phyloP scores from a whole-genome alignment of 73 alveolate genomes.

The Symbiodinium natans region DNA sequence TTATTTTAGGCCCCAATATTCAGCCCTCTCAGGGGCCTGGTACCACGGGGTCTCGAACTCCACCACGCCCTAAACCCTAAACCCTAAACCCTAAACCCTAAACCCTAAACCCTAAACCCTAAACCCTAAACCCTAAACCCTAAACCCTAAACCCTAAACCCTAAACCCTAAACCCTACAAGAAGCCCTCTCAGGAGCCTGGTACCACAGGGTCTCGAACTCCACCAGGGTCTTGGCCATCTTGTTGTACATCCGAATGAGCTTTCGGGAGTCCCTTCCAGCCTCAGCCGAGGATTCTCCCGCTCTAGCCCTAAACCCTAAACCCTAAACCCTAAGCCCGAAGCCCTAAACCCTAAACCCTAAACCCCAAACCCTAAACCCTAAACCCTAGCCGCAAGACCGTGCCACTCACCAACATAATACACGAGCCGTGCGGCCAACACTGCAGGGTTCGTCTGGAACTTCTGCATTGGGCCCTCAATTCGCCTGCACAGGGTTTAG shows the following conservation, averaged over 20 bases:
- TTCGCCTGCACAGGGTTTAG: conserved; percentile 94
- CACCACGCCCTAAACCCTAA: no score
- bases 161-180: no score
- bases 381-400: no score
- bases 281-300: no score
- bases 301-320: no score
- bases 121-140: conserved; percentile 3
- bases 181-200: conserved; percentile 21
- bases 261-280: conserved; percentile 82
- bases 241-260: conserved; percentile 94
- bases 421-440: not conserved
- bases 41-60: conserved; percentile 93
- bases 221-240: conserved; percentile 94
- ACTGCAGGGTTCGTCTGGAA: conserved; percentile 95
- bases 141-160: not conserved
- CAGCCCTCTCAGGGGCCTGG: conserved; percentile 32
- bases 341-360: no score
- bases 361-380: no score
- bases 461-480: conserved; percentile 98
- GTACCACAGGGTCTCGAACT: conserved; percentile 92
- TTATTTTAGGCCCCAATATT: no score
- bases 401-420: no score
- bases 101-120: no score
- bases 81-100: no score
- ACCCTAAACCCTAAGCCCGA: no score